A percentile compares a stretch with the other conserved stretches of the same genome.
Conservation (phyloP, 2,329 filamentous ascomycete species). For the Fusarium sulawesiense region DNA sequence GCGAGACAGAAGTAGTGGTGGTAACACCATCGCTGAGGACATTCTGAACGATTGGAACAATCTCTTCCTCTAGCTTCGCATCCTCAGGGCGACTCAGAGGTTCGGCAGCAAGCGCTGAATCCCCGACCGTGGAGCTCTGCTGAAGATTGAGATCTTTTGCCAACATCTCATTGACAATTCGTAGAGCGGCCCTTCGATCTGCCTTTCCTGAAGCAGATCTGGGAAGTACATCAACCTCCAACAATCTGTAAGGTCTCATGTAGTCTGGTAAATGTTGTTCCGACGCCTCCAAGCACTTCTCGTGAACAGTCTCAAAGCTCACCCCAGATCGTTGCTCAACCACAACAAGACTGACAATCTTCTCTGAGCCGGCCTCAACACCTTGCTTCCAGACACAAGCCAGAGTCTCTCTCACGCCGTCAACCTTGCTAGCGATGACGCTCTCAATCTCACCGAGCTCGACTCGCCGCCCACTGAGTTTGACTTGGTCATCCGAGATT, state of each 20-base stretch:
- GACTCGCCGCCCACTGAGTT: conserved; percentile 26
- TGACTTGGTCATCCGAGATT: conserved; percentile 28
- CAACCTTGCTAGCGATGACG: conserved; percentile 2
- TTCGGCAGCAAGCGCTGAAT: rapidly evolving
- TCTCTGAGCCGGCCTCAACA: conserved; percentile 5
- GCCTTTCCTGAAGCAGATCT: conserved; percentile 20
- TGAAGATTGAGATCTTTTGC: rapidly evolving
- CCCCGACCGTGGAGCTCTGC: rapidly evolving
- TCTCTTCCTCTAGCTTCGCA: background rate
- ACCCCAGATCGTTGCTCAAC: background rate
- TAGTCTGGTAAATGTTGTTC: conserved; percentile 9
- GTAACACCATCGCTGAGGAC: background rate
- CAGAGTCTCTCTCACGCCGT: background rate
- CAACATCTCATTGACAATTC: background rate
- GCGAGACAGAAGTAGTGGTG: background rate
- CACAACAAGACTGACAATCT: conserved; percentile 14
- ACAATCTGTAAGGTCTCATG: conserved; percentile 23
- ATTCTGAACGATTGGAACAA: background rate
- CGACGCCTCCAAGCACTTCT: background rate
- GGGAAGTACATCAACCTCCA: background rate
- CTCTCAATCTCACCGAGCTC: conserved; percentile 30
- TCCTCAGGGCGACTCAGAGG: background rate
- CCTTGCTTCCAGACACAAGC: conserved; percentile 19
- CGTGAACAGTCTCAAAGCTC: background rate
- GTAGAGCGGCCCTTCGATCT: conserved; percentile 7